Percentiles rank a stretch among this genome's conserved stretches.
Conservation (phyloP, 2,329 filamentous ascomycete genomes). For the Falciphora oryzae region DNA sequence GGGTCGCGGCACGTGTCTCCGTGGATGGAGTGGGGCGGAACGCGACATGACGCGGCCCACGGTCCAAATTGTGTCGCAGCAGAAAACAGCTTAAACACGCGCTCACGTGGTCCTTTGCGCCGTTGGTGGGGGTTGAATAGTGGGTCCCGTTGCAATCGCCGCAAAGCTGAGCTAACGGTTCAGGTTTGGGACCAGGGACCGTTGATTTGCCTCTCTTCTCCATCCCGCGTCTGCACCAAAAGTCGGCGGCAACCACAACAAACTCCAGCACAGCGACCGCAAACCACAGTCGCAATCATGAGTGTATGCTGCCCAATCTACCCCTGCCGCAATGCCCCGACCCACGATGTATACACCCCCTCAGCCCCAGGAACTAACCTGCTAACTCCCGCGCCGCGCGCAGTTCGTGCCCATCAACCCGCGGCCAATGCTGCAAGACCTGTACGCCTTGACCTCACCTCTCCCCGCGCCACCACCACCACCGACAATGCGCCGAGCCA, state of each 20-base stretch:
- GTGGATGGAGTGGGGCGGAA: conserved; percentile 5
- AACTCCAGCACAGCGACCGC: neutral
- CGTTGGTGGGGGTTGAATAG: neutral
- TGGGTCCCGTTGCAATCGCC: neutral
- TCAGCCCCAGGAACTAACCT: neutral
- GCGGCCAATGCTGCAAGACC: conserved; percentile 88
- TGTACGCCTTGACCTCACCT: conserved; percentile 47
- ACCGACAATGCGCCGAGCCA: neutral
- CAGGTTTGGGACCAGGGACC: neutral
- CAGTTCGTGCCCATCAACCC: conserved; percentile 89
- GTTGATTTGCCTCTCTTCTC: neutral
- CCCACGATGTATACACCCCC: too few species aligned
- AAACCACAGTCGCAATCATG: neutral
- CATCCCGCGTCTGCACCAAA: neutral
- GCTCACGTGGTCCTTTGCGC: neutral
- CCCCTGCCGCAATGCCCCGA: neutral
- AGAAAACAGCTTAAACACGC: conserved; percentile 1
- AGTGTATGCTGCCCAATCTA: neutral
- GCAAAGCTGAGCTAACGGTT: neutral
- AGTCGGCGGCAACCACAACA: neutral
- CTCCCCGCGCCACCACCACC: conserved; percentile 6
- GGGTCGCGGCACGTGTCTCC: conserved; percentile 1
- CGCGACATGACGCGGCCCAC: neutral
- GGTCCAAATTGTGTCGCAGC: neutral
- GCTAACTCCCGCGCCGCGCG: conserved; percentile 2